phyloP scores from a whole-genome alignment of 768 basidiomycete genomes.

The Tulasnella sp. region DNA sequence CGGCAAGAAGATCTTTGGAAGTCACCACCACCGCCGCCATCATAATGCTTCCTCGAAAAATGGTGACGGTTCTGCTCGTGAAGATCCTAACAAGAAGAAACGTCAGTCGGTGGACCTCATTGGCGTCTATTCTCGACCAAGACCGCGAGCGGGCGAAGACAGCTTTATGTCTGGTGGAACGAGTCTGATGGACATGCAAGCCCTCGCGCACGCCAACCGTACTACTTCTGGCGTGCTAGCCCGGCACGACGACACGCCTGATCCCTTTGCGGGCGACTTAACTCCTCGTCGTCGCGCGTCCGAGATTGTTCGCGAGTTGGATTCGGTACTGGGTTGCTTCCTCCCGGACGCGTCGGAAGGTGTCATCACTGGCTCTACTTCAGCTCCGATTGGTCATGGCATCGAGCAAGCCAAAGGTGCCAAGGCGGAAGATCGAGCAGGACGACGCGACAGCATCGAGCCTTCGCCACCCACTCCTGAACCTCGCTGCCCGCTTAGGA shows the following conservation, averaged over 20 bases:
- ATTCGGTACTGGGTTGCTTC: neutral
- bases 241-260: neutral
- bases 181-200: constrained; percentile 8
- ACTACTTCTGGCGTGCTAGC: neutral
- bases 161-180: neutral
- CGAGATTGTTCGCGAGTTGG: neutral
- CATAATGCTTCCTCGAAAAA: neutral
- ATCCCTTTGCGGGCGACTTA: neutral
- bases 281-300: neutral
- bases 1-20: constrained; percentile 9
- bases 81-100: neutral
- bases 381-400: neutral
- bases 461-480: neutral
- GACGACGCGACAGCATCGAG: neutral
- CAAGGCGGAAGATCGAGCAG: neutral
- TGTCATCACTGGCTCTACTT: neutral
- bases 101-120: neutral
- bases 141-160: neutral
- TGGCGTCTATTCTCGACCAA: neutral
- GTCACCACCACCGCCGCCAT: neutral
- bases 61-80: neutral
- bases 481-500: neutral
- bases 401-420: neutral
- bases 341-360: neutral
- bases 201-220: neutral